Percentiles rank a stretch among this genome's conserved stretches.
These are phyloP conservation scores for Pleurotus giganteus DNA, from an alignment of 768 basidiomycete species.

Conservation along the genomic window DNA sequence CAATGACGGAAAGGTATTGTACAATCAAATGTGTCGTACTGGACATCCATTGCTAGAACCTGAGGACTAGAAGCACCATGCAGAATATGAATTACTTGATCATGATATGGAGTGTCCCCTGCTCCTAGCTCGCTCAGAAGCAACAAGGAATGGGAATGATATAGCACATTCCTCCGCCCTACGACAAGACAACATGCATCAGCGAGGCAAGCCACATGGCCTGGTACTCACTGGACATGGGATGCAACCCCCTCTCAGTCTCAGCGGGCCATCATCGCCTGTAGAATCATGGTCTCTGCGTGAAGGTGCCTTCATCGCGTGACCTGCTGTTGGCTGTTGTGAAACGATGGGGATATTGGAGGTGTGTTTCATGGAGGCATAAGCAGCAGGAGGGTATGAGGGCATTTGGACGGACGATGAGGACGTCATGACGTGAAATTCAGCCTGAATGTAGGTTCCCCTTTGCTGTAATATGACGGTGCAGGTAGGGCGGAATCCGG, in stretches of 20 bases:
- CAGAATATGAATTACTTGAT: too few species aligned
- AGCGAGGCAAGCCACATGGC: background rate
- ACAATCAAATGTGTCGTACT: too few species aligned
- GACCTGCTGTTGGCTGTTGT: background rate
- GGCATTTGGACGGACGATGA: background rate
- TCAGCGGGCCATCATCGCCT: background rate
- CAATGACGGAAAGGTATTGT: too few species aligned
- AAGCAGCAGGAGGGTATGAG: background rate
- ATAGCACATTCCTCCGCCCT: constrained; percentile 8
- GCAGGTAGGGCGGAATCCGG: too few species aligned
- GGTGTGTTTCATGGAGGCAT: constrained; percentile 2
- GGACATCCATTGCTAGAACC: too few species aligned
- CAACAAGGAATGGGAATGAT: constrained; percentile 10
- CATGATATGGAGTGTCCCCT: too few species aligned
- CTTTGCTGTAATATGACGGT: too few species aligned
- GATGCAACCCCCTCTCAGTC: constrained; percentile 9
- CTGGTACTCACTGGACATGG: constrained; percentile 7
- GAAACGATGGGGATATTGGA: background rate
- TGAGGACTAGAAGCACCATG: too few species aligned
- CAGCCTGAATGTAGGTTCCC: background rate
- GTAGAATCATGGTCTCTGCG: background rate
- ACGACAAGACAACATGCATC: background rate
- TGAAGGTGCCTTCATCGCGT: background rate
- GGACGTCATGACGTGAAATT: background rate
- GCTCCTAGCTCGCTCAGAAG: background rate